A percentile compares a stretch with the other conserved stretches of the same genome.
Conservation (phyloP, 2,329 filamentous ascomycete species). For the Apiospora hydei region DNA sequence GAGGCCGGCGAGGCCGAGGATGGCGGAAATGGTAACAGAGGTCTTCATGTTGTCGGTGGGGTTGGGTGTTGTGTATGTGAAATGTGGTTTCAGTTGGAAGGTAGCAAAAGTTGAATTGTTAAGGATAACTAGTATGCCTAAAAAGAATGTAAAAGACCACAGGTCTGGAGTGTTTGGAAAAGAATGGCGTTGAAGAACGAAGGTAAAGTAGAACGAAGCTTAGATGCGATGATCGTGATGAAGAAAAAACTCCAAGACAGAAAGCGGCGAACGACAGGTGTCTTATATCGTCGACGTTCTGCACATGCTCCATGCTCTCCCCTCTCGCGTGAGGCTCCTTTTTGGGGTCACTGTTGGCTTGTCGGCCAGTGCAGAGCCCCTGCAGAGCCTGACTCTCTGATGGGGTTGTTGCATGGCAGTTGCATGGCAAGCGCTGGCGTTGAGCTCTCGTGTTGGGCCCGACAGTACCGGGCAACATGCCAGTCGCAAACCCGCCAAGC, state of each 20-base stretch:
- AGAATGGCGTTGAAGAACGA: background rate
- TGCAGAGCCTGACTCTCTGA: background rate
- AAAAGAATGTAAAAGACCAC: slow-evolving; percentile 24
- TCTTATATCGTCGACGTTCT: slow-evolving; percentile 8
- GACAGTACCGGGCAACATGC: background rate
- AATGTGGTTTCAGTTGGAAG: background rate
- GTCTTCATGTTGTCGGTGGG: slow-evolving; percentile 20
- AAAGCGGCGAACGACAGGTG: background rate
- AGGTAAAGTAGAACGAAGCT: slow-evolving; percentile 19
- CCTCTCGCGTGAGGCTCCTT: background rate
- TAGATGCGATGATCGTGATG: slow-evolving; percentile 24
- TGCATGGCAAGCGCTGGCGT: background rate
- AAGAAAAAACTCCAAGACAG: background rate
- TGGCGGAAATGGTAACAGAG: slow-evolving; percentile 13
- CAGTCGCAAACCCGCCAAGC: slow-evolving; percentile 12
- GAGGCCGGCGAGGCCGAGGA: slow-evolving; percentile 24
- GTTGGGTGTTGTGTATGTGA: slow-evolving; percentile 6
- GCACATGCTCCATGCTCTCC: no score
- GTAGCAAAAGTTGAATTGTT: background rate
- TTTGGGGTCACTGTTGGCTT: background rate
- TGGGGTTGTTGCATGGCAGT: background rate
- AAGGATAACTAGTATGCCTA: background rate
- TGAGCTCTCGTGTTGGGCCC: background rate
- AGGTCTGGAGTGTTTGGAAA: slow-evolving; percentile 19
- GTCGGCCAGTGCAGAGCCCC: background rate